Evolutionary conservation across 2,329 filamentous ascomycete genomes (phyloP), one percentile per base, ranked within the genome.

Genomic region (Aspergillus arachidicola): DNA sequence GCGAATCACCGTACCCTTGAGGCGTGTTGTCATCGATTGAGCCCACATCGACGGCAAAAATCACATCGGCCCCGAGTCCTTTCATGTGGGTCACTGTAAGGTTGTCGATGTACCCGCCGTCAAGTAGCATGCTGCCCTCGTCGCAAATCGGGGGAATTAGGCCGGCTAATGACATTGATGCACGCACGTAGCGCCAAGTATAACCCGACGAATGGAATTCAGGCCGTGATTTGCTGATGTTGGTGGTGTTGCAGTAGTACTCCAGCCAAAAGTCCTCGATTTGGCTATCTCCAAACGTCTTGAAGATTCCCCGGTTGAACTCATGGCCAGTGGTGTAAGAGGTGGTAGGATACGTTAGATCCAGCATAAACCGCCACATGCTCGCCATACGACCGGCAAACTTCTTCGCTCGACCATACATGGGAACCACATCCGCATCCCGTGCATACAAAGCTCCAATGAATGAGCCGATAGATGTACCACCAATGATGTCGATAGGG

Each of bases 201-300:
- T 99, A 99, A 16, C 95, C 95, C 64, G 91, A 95, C 0, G 93
- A 97, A 78, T 99, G 95, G 68, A 96, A 94, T 76, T 99, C 95
- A 3, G 88, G 88, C 23, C 94, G 87, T 65, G 91, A 95, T 78
- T 96, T 96, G 81, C 91, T 96, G 79, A 99, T 98, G 78, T 98
- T 99, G 43, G 96, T 99, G 0, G 95, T 98, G 79, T 99, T 99
- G 85, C 96, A 99, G 81, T 99, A 99, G 76, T 93, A 99, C 70
- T 97, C 93, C 12, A 99, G 86, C 95, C 95, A 99, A 73, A 98
- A 99, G 77, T 99, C 95, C 79, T 99, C 95, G 62, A 99, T 98
- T 75, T 98, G 95, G 11, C 92, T 92, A 72, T 97, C 93, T 16
- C 94, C 95, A 76, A 99, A 97, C 0, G 94, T 93, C 79, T 99